phyloP scores from a whole-genome alignment of 352 stramenopile species.

The Phytophthora sojae region DNA sequence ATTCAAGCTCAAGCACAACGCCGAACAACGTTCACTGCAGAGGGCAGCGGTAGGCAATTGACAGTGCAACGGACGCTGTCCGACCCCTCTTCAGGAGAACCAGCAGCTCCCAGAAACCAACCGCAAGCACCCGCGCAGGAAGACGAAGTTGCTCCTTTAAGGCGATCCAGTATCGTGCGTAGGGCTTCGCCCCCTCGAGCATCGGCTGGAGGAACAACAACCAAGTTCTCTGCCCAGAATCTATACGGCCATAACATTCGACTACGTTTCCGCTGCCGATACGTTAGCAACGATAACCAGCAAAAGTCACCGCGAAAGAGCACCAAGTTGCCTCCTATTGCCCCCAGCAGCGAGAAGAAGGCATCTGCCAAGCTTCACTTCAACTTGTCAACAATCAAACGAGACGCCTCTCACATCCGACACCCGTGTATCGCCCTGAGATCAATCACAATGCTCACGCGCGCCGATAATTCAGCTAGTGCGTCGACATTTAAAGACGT shows the following conservation, averaged over 20 bases:
- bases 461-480: neutral
- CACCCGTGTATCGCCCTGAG: slow-evolving; percentile 14
- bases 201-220: neutral
- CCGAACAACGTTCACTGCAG: neutral
- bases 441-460: slow-evolving; percentile 13
- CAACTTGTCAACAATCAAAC: neutral
- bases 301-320: neutral
- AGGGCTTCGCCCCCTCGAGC: neutral
- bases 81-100: neutral
- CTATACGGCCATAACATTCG: slow-evolving; percentile 26
- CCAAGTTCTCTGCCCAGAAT: slow-evolving; percentile 26
- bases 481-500: slow-evolving; percentile 18
- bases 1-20: neutral
- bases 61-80: neutral
- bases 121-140: neutral
- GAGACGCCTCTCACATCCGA: slow-evolving; percentile 14
- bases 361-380: neutral
- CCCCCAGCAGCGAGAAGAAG: neutral
- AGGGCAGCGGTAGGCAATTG: neutral
- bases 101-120: neutral
- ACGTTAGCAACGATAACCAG: neutral
- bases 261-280: slow-evolving; percentile 27
- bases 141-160: neutral
- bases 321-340: slow-evolving; percentile 1
- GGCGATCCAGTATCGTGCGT: slow-evolving; percentile 54